Base-by-base conservation (phyloP, 805 yeast genomes). In the Grigorovia jiainica region DNA sequence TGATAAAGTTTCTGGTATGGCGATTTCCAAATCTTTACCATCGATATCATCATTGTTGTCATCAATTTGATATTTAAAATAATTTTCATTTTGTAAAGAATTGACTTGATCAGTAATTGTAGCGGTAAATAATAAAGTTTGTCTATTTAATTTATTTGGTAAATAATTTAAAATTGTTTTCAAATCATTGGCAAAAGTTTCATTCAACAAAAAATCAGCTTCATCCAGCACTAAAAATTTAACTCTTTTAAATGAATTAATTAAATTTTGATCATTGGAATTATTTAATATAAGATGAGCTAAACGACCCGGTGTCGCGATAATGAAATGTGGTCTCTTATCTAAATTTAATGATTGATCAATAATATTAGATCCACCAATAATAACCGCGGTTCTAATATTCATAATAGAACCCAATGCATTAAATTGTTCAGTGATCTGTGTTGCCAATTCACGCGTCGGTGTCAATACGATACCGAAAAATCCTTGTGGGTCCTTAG, bases 361-460 rank as follows among this genome's bases (percentile, higher is more conserved):
- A n/a, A 89, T 78, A 65, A 89, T 85, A 57, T 87, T 94, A 52
- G 83, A 94, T 39, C 99, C 99, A 44, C 99, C 99, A 13, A 92
- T 95, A 21, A 92, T 70, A 11, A 92, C 81, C 6, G 79, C 66
- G n/a, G 85, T 80, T 57, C 82, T 74, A 48, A 90, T 76, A 60
- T 90, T 89, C 81, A 87, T 84, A 23, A 75, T 70, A 1, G 97
- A 79, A 2, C 99, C 99, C 23, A 92, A 63, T 0, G 97, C 98
- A 2, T 86, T 73, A 60, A 87, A 87, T 61, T 92, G 99, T 57
- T 92, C 98, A 2, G 97, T 97, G 24, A 92, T 92, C 60, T 92
- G 99, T 59, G 87, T 68, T 0, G 99, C 98, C 53, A 90, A 71
- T 60, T 92, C 98, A 63, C 99, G 71, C 0, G 90, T 82, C 4